Percentiles rank a stretch among this genome's conserved stretches.
phyloP scores from a whole-genome alignment of 1,284 basidiomycete genomes.

The Coniferiporia weirii region DNA sequence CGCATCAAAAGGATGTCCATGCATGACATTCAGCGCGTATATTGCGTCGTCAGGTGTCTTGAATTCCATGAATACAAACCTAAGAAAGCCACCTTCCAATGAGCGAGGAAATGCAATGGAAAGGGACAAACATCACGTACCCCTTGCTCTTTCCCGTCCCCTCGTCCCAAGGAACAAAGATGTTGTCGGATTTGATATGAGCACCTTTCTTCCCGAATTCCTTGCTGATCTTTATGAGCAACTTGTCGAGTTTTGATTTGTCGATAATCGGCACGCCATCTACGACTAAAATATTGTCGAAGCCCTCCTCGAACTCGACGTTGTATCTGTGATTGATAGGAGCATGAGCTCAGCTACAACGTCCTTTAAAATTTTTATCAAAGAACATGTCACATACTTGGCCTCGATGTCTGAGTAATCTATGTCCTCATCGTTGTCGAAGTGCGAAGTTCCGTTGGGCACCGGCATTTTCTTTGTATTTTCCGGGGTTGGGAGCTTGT shows the following conservation, averaged over 20 bases:
- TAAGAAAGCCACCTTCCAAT: slow-evolving; percentile 26
- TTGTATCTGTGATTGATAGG: slow-evolving; percentile 55
- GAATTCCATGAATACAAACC: slow-evolving; percentile 90
- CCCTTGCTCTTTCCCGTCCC: slow-evolving; percentile 79
- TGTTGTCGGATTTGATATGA: slow-evolving; percentile 68
- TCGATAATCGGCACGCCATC: slow-evolving; percentile 88
- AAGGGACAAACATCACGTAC: slow-evolving; percentile 37
- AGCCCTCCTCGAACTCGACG: slow-evolving; percentile 73
- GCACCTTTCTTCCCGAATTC: slow-evolving; percentile 80
- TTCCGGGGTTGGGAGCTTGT: background rate
- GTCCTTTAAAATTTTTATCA: slow-evolving; percentile 7
- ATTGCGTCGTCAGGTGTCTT: slow-evolving; percentile 78
- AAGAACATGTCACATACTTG: slow-evolving; percentile 51
- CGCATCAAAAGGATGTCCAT: slow-evolving; percentile 88
- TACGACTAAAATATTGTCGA: slow-evolving; percentile 84
- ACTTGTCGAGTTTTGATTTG: slow-evolving; percentile 70
- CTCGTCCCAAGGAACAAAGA: slow-evolving; percentile 84
- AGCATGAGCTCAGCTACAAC: slow-evolving; percentile 7
- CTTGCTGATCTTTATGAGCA: slow-evolving; percentile 75
- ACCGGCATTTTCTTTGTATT: slow-evolving; percentile 24
- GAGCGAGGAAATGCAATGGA: background rate
- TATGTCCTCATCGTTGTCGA: slow-evolving; percentile 60
- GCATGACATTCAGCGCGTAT: slow-evolving; percentile 74
- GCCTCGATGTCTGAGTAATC: slow-evolving; percentile 94
- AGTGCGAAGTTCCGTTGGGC: slow-evolving; percentile 30